phyloP scores from a whole-genome alignment of 139 green algal genomes.

The Eudorina sp. region DNA sequence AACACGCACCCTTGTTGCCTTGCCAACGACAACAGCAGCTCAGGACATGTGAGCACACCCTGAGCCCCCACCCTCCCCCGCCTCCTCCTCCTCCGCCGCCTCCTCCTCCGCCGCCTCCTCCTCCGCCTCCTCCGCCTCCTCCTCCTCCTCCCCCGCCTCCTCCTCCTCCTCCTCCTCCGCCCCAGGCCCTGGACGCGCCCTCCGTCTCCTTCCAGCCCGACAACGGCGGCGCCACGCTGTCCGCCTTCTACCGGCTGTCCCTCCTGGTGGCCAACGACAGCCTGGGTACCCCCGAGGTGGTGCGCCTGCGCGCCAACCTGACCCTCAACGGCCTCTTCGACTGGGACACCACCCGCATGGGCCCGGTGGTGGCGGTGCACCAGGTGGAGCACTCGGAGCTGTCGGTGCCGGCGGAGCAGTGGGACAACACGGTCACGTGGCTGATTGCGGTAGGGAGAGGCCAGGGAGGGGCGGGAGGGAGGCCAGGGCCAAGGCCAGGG shows the following conservation, averaged over 20 bases:
- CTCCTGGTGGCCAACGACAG: conserved; percentile 52
- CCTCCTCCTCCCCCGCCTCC: not conserved
- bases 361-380: conserved; percentile 36
- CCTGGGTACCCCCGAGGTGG: conserved; percentile 53
- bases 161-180: not conserved
- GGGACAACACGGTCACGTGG: conserved; percentile 48
- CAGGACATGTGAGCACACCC: too few relatives aligned
- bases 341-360: conserved; percentile 55
- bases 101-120: too few relatives aligned
- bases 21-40: too few relatives aligned
- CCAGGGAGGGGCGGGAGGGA: not conserved
- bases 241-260: conserved; percentile 22
- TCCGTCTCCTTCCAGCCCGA: conserved; percentile 36
- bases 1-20: too few relatives aligned
- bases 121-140: too few relatives aligned
- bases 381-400: conserved; percentile 53
- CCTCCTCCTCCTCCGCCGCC: too few relatives aligned
- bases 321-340: conserved; percentile 32
- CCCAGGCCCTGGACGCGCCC: conserved; percentile 24
- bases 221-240: not conserved
- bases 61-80: too few relatives aligned
- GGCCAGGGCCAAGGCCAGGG: too few relatives aligned
- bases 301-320: conserved; percentile 45
- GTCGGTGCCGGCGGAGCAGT: conserved; percentile 43
- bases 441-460: conserved; percentile 1